Conservation (phyloP, 208 protist species). For the Crithidia acanthocephali region DNA sequence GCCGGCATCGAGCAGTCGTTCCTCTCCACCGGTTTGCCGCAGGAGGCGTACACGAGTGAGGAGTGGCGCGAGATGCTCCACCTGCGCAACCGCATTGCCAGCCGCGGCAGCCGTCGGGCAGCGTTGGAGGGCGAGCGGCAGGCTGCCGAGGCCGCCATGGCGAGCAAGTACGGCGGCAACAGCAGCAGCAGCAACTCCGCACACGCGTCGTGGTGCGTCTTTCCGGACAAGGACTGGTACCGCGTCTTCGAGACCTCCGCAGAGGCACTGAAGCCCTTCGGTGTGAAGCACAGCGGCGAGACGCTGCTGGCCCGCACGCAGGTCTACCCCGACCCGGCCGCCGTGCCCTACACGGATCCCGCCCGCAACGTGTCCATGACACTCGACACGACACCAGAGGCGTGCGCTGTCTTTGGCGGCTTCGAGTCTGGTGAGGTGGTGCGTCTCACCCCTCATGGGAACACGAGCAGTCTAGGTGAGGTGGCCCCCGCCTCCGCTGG, state of each 20-base stretch:
- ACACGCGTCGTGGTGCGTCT: slow-evolving; percentile 35
- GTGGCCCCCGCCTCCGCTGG: background rate
- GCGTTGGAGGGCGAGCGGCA: slow-evolving; percentile 51
- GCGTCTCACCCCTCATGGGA: slow-evolving; percentile 25
- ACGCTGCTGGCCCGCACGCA: slow-evolving; percentile 44
- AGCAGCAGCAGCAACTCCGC: background rate
- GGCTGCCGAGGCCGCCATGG: slow-evolving; percentile 34
- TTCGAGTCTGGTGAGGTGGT: slow-evolving; percentile 74
- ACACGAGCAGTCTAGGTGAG: slow-evolving; percentile 14
- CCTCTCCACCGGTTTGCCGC: slow-evolving; percentile 70
- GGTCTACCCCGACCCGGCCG: slow-evolving; percentile 45
- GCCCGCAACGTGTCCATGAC: slow-evolving; percentile 30
- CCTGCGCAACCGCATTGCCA: slow-evolving; percentile 58
- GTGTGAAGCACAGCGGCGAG: slow-evolving; percentile 51
- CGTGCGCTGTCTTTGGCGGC: slow-evolving; percentile 69
- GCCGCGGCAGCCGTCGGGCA: slow-evolving; percentile 50
- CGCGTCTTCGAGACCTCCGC: slow-evolving; percentile 68
- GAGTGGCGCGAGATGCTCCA: slow-evolving; percentile 83
- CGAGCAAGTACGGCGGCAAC: slow-evolving; percentile 16
- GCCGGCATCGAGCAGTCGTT: slow-evolving; percentile 88
- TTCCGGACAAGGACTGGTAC: slow-evolving; percentile 82
- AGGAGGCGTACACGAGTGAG: slow-evolving; percentile 73
- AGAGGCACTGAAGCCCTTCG: slow-evolving; percentile 59
- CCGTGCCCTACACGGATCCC: slow-evolving; percentile 66
- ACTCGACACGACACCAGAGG: slow-evolving; percentile 66